Conservation (phyloP, 106 monocot genomes). For the Dendrobium catenatum region DNA sequence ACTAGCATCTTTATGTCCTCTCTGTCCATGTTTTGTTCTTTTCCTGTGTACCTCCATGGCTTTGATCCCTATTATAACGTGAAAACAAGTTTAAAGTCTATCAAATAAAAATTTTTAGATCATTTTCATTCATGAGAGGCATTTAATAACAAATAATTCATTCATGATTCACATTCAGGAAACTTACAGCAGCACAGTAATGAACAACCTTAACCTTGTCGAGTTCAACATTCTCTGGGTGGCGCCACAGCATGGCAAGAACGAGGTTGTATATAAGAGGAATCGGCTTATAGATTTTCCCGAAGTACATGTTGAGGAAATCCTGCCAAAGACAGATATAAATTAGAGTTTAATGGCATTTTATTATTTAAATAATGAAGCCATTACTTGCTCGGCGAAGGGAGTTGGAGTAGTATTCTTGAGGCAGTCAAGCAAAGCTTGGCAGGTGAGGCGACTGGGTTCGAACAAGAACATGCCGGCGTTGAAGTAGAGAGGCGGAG, state of each 20-base stretch:
- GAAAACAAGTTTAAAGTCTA: too few species aligned
- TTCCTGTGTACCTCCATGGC: conserved; percentile 75
- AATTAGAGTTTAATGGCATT: background rate
- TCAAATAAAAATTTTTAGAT: too few species aligned
- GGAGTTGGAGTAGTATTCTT: conserved; percentile 34
- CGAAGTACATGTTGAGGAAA: conserved; percentile 64
- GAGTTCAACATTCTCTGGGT: conserved; percentile 57
- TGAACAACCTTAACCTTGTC: conserved; percentile 73
- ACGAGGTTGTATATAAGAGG: conserved; percentile 62
- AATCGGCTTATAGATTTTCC: conserved; percentile 58
- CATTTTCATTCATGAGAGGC: too few species aligned
- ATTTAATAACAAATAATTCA: too few species aligned
- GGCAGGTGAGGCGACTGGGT: conserved; percentile 28
- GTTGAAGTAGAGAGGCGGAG: conserved; percentile 65
- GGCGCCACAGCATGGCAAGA: conserved; percentile 79
- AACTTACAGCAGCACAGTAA: conserved; percentile 63
- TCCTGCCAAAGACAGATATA: conserved; percentile 22
- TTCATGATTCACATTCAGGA: background rate
- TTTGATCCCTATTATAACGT: conserved; percentile 52
- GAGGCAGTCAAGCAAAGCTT: conserved; percentile 35
- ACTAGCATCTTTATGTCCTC: conserved; percentile 70
- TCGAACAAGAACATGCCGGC: conserved; percentile 74
- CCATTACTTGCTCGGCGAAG: conserved; percentile 69
- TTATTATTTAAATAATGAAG: background rate
- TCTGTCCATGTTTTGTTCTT: conserved; percentile 63